phyloP scores from a whole-genome alignment of 306 rosid genomes.

The Mucuna pruriens region DNA sequence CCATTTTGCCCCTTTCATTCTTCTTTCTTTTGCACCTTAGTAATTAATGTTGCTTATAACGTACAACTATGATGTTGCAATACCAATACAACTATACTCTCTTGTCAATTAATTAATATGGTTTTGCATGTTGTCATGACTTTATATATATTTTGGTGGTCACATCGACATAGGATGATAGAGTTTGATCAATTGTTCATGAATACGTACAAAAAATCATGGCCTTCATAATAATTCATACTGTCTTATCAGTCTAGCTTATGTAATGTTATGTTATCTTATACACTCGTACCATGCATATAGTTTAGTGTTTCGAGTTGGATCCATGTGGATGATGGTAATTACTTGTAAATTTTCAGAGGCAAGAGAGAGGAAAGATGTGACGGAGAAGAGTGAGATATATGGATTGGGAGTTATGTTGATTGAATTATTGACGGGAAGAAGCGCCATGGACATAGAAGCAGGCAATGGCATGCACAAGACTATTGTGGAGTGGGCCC shows the following conservation, averaged over 20 bases:
- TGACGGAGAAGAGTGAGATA: slow-evolving; percentile 69
- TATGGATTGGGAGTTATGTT: slow-evolving; percentile 74
- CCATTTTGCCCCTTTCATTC: background rate
- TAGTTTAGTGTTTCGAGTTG: background rate
- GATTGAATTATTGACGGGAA: slow-evolving; percentile 82
- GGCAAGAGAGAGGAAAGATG: slow-evolving; percentile 42
- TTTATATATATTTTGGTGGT: background rate
- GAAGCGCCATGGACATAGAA: slow-evolving; percentile 62
- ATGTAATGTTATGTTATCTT: slow-evolving; percentile 5
- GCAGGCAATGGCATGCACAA: slow-evolving; percentile 44
- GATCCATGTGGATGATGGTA: background rate
- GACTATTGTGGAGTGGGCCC: slow-evolving; percentile 85
- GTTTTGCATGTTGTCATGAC: background rate
- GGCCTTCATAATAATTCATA: background rate
- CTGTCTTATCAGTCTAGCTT: background rate
- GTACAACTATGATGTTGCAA: no score
- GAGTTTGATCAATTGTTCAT: background rate
- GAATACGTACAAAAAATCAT: background rate
- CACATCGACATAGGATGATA: background rate
- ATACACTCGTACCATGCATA: background rate
- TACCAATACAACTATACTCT: no score
- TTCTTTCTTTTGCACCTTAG: background rate
- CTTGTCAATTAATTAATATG: background rate
- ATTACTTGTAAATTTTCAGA: slow-evolving; percentile 50
- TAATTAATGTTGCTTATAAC: no score